Evolutionary conservation across 352 stramenopile genomes (phyloP).

Genomic region (Globisporangium apiculatum): DNA sequence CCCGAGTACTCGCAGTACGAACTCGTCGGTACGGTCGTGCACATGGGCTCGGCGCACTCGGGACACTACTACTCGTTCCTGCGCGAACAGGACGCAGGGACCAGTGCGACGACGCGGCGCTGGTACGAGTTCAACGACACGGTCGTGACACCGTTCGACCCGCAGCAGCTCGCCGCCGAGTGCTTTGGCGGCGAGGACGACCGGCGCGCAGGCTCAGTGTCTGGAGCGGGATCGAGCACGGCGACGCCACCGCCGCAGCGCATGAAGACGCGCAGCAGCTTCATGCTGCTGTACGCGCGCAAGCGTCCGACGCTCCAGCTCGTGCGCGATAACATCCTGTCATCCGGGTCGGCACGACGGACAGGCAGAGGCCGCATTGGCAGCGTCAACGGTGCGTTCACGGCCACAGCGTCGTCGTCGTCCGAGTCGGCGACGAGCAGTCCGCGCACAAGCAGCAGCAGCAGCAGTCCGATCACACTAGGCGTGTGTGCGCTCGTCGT

Average conservation of each 20-base stretch:
- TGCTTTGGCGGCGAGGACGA: slow-evolving; percentile 62
- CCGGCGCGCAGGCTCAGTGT: slow-evolving; percentile 7
- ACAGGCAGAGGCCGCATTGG: too few relatives aligned
- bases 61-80: slow-evolving; percentile 90
- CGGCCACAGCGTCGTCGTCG: too few relatives aligned
- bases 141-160: slow-evolving; percentile 70
- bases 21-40: slow-evolving; percentile 81
- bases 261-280: slow-evolving; percentile 83
- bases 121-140: slow-evolving; percentile 90
- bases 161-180: slow-evolving; percentile 57
- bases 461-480: slow-evolving; percentile 2
- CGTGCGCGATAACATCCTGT: not conserved
- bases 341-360: not conserved
- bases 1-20: slow-evolving; percentile 85
- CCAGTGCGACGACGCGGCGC: slow-evolving; percentile 16
- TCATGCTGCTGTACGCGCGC: slow-evolving; percentile 84
- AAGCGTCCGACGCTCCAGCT: slow-evolving; percentile 32
- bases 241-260: slow-evolving; percentile 9
- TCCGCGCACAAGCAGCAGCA: too few relatives aligned
- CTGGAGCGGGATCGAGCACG: not conserved
- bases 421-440: not conserved
- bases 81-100: slow-evolving; percentile 40
- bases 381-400: too few relatives aligned
- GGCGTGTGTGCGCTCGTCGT: slow-evolving; percentile 5
- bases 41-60: slow-evolving; percentile 83